phyloP scores from a whole-genome alignment of 352 stramenopile genomes.

The Phytophthora aleatoria region DNA sequence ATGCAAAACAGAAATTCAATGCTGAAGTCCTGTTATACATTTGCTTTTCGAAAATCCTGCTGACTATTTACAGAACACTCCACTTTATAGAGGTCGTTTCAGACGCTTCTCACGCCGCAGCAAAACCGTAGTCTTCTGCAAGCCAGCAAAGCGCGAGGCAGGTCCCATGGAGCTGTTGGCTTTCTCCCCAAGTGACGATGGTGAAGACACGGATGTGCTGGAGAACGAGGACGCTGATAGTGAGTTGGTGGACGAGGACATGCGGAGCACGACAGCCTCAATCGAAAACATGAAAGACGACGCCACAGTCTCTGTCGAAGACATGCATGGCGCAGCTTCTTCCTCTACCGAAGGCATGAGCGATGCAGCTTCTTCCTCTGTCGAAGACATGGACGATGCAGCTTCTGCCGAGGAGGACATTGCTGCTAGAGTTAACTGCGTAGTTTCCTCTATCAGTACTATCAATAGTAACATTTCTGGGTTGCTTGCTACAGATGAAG shows the following conservation, averaged over 20 bases:
- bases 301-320: neutral
- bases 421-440: too few species aligned
- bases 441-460: neutral
- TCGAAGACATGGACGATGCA: too few species aligned
- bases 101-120: too few species aligned
- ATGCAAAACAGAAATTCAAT: too few species aligned
- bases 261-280: neutral
- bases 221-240: neutral
- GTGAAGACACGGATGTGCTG: neutral
- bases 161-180: too few species aligned
- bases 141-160: too few species aligned
- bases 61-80: too few species aligned
- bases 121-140: too few species aligned
- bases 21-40: too few species aligned
- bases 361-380: neutral
- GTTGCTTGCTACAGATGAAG: neutral
- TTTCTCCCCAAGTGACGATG: neutral
- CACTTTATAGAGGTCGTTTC: too few species aligned
- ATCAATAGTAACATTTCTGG: neutral
- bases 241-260: neutral
- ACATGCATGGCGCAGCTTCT: neutral
- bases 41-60: too few species aligned
- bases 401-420: neutral
- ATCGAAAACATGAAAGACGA: neutral
- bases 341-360: too few species aligned